phyloP scores from a whole-genome alignment of 2,329 filamentous ascomycete species.

The Metarhizium brunneum region DNA sequence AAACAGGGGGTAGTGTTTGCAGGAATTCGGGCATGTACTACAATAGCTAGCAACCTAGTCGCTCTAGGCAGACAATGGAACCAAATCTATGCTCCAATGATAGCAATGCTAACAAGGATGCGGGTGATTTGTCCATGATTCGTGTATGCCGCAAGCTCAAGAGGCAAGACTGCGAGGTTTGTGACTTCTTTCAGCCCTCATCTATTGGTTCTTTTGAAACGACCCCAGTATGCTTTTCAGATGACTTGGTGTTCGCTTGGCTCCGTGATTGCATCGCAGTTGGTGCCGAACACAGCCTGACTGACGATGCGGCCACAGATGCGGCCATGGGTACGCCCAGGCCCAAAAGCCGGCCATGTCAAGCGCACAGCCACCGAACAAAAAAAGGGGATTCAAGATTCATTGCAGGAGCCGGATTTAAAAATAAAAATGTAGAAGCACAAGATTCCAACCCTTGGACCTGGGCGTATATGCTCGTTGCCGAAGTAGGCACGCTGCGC shows the following conservation, averaged over 20 bases:
- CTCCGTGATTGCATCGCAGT: neutral
- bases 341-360: conserved; percentile 5
- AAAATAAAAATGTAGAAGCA: neutral
- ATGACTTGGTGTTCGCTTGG: neutral
- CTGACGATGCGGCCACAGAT: neutral
- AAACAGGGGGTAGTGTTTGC: neutral
- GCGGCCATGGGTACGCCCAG: neutral
- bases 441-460: neutral
- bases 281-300: neutral
- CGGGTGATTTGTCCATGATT: neutral
- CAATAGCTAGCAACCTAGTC: neutral
- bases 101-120: neutral
- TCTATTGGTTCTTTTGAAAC: neutral
- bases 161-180: neutral
- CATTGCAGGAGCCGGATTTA: neutral
- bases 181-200: neutral
- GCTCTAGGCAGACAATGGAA: neutral
- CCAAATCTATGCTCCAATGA: neutral
- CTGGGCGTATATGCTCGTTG: neutral
- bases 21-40: neutral
- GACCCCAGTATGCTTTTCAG: neutral
- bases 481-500: neutral
- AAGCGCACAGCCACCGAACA: neutral
- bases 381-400: neutral
- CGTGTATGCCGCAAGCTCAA: neutral